Conservation (phyloP, 2,329 filamentous ascomycete genomes). For the Calonectria pseudoreteaudii region DNA sequence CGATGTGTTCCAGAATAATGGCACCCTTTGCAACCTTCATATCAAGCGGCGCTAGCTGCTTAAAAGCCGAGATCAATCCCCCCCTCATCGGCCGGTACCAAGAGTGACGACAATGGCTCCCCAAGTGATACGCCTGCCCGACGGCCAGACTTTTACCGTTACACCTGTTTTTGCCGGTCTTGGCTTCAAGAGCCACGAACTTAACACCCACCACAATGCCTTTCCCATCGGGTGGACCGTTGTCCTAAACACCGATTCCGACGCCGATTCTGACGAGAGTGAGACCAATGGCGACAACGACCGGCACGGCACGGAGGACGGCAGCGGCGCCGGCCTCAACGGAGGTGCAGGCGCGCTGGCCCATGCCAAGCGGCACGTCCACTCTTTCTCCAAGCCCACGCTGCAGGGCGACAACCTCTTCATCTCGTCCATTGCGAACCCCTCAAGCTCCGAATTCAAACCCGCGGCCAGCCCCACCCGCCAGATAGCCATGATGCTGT, state of each 20-base stretch:
- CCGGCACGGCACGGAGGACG: conserved; percentile 28
- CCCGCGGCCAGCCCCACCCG: conserved; percentile 83
- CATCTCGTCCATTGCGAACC: conserved; percentile 91
- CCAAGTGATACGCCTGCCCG: conserved; percentile 78
- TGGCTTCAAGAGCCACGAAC: conserved; percentile 86
- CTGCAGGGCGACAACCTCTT: conserved; percentile 85
- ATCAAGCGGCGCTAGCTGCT: conserved; percentile 29
- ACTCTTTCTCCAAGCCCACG: conserved; percentile 76
- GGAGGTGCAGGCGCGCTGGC: neutral
- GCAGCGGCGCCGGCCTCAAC: conserved; percentile 35
- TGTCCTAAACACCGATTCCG: conserved; percentile 76
- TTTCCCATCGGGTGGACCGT: conserved; percentile 93
- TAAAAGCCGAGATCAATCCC: conserved; percentile 42
- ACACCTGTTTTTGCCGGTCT: conserved; percentile 91
- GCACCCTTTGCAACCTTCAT: conserved; percentile 30
- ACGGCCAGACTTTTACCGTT: conserved; percentile 86
- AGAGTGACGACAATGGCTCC: conserved; percentile 47
- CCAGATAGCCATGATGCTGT: conserved; percentile 96
- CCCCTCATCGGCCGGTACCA: conserved; percentile 23
- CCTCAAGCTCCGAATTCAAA: conserved; percentile 83
- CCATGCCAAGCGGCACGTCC: conserved; percentile 38
- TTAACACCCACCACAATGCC: conserved; percentile 74
- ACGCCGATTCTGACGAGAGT: conserved; percentile 39
- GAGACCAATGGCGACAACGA: conserved; percentile 48
- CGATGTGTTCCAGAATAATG: conserved; percentile 33